phyloP scores from a whole-genome alignment of 805 yeast genomes.

The Metschnikowia rubicola region DNA sequence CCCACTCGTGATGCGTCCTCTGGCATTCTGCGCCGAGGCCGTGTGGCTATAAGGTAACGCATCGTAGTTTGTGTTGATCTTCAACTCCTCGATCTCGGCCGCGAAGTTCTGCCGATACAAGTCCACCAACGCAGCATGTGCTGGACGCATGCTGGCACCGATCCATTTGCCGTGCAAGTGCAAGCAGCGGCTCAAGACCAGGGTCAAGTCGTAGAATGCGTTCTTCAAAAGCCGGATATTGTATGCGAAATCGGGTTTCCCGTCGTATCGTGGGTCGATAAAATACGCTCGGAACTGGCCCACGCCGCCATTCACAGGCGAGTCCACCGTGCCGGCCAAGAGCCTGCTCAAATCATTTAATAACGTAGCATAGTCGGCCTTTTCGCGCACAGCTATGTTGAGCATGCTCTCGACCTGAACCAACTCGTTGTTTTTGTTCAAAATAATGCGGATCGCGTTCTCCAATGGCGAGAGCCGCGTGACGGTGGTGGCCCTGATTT shows the following conservation, averaged over 20 bases:
- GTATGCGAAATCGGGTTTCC: slow-evolving; percentile 28
- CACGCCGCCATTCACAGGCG: slow-evolving; percentile 92
- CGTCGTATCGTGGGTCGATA: slow-evolving; percentile 34
- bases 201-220: slow-evolving; percentile 66
- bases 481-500: slow-evolving; percentile 47
- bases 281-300: slow-evolving; percentile 76
- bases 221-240: slow-evolving; percentile 36
- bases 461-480: slow-evolving; percentile 76
- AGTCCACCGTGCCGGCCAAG: slow-evolving; percentile 80
- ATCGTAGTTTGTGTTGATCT: slow-evolving; percentile 34
- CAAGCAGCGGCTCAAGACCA: slow-evolving; percentile 62
- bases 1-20: slow-evolving; percentile 3
- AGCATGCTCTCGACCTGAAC: slow-evolving; percentile 62
- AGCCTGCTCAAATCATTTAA: slow-evolving; percentile 68
- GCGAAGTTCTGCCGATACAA: slow-evolving; percentile 66
- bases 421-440: slow-evolving; percentile 68
- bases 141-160: slow-evolving; percentile 50
- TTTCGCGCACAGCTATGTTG: slow-evolving; percentile 49
- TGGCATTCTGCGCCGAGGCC: slow-evolving; percentile 13
- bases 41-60: slow-evolving; percentile 23
- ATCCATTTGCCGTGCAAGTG: slow-evolving; percentile 65
- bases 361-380: slow-evolving; percentile 43
- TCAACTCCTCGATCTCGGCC: slow-evolving; percentile 52
- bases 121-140: slow-evolving; percentile 65
- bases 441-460: slow-evolving; percentile 69